Conservation (phyloP, 2,329 filamentous ascomycete genomes). For the Colletotrichum karsti region DNA sequence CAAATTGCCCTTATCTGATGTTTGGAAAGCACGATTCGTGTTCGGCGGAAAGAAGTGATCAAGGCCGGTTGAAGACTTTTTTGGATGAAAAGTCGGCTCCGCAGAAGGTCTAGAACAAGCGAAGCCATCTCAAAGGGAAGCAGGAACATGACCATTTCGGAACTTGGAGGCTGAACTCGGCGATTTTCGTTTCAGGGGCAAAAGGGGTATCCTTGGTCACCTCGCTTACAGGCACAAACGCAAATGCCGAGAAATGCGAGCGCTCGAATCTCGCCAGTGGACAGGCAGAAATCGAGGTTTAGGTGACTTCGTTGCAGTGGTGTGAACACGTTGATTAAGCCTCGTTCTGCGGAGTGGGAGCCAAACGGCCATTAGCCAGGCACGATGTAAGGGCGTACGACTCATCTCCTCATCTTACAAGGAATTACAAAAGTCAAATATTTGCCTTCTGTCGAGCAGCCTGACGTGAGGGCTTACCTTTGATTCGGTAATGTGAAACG, state of each 20-base stretch:
- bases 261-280: neutral
- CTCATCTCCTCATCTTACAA: neutral
- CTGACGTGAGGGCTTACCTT: slow-evolving; percentile 5
- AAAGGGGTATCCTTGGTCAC: neutral
- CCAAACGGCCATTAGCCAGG: neutral
- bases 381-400: neutral
- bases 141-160: neutral
- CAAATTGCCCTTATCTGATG: neutral
- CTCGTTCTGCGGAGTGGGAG: neutral
- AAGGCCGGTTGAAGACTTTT: neutral
- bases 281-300: neutral
- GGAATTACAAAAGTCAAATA: neutral
- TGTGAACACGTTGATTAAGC: neutral
- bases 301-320: neutral
- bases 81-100: neutral
- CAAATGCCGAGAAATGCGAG: neutral
- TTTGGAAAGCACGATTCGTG: neutral
- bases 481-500: neutral
- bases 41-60: neutral
- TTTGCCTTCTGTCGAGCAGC: slow-evolving; percentile 1
- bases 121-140: neutral
- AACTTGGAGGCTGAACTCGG: neutral
- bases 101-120: neutral
- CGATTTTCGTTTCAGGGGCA: neutral
- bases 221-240: neutral